Base-by-base conservation (phyloP, 768 basidiomycete species). In the Boletus reticulatus region DNA sequence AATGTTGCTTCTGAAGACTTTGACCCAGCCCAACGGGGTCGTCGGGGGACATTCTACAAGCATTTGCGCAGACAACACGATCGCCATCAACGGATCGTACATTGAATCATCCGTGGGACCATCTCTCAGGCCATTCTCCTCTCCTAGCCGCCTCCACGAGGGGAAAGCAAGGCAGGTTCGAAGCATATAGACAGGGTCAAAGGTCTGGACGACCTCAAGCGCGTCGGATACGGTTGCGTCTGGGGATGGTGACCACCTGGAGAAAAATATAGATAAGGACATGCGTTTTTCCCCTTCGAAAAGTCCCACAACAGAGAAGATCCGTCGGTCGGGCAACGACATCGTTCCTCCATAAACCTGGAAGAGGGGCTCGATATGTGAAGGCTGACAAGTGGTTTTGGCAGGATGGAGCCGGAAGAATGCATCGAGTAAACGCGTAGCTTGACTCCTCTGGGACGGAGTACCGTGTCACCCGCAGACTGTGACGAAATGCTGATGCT, bases 361-460 rank as follows among this genome's bases (percentile, higher is more conserved):
- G 43, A 89, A 71, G 36, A 98, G 76, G 2, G 91, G 92, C 44
- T 90, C 85, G 43, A 95, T 73, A 60, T 95, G 92, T 4, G 83
- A 87, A 11, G 86, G 79, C 67, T 96, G 95, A 64, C 91, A 95
- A 3, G 93, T 88, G 62, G n/a, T n/a, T n/a, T 92, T 92, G 13
- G 77, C 71, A 0, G 94, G 91, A 64, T 94, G 86, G 14, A 87
- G 78, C 52, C 80, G 70, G 75, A 95, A 97, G 2, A 96, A 76
- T 4, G 73, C 70, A 43, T 84, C 77, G 4, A 95, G 71, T 1
- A 91, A 70, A n/a, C 72, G 61, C 37, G 87, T 75, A 29, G 89
- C 66, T 3, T 76, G 72, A 24, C 80, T 75, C 20, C 84, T 78
- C 31, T 71, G 63, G 6, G 67, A 59, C 5, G 65, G 52, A 16